Base-by-base conservation (phyloP, 2,329 filamentous ascomycete species). In the Gnomoniopsis sp. region DNA sequence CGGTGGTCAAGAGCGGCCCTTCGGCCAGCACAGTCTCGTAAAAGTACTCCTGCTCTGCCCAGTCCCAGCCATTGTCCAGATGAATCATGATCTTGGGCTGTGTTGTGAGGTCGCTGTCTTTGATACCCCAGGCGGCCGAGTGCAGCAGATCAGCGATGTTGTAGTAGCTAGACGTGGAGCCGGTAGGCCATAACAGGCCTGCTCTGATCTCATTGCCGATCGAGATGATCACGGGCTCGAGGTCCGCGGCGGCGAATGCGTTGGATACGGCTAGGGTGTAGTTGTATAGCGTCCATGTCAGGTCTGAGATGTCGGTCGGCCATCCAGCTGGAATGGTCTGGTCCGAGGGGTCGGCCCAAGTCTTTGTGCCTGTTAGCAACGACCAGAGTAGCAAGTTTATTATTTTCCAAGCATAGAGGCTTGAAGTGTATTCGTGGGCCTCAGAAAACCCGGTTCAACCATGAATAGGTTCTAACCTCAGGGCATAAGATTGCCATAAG, bases 21-120 rank as follows among this genome's bases (percentile, higher is more conserved):
- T 75, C 71, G 7, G 68, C 75, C 0, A 88, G 74, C 0, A 87
- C 80, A 2, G 74, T 76, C 23, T 79, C 79, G 72, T 90, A 91
- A 58, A 66, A 72, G 46, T 79, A 86, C 61, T 87, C 73, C 68
- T 90, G 88, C 2, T 81, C 81, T 2, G 72, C 76, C 84, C 83
- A 88, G 63, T 87, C 79, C 86, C 87, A 91, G n/a, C 88, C 88
- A 66, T 89, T 88, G 70, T 91, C 88, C 4, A 90, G 78, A 66
- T 91, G 88, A 43, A 91, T 82, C 84, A 91, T 86, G 70, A 90
- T 89, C 68, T 86, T 82, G 1, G 88, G 86, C 62, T 81, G 79
- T 0, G 80, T 76, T 43, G 70, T 70, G n/a, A 88, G 73, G 2
- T 71, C 74, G 6, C 84, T 87, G 66, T 88, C 84, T 65, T 85